Evolutionary conservation across 768 basidiomycete species (phyloP), one percentile per base, ranked within the genome.

Genomic region (Psilocybe cyanescens): DNA sequence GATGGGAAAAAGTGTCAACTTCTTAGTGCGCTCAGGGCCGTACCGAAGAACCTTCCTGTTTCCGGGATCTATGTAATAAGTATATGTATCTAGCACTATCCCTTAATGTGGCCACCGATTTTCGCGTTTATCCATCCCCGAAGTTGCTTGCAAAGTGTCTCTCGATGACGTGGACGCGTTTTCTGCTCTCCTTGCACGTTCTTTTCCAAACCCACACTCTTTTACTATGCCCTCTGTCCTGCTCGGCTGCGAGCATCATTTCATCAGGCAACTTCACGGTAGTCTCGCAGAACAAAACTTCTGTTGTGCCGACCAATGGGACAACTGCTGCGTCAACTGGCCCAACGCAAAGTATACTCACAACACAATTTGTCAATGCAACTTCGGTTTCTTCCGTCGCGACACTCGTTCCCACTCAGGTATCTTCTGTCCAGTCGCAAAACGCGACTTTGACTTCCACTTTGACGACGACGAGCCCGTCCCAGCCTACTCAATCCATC

Each of bases 401-500:
- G n/a, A 17, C 41, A n/a, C 14, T n/a, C 14, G 16, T 16, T 5
- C n/a, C 17, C 19, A 49, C 16, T 17, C 24, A 24, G 24, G 33
- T 24, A n/a, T 5, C 51, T 53, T 33, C 51, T 17, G 47, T 44
- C 24, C n/a, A 28, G 28, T 44, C 60, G 33, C 19, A 30, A 16
- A 58, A 55, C 17, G 49, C 55, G 3, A 54, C 65, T 30, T 54
- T 55, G 3, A 46, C 62, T 28, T 46, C 45, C 16, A 54, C 65
- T 14, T 30, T 65, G 8, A 57, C 65, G 5, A 12, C 41, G n/a
- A 44, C 41, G 5, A 44, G 14, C 28, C 59, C 2, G 30, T 2
- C 39, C 47, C 55, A 63, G 37, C 65, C 67, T n/a, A 63, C 63
- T 19, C 64, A 70, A 49, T 56, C 68, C 8, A 50, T 67, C 39